Percentiles rank a stretch among this genome's conserved stretches.
These are phyloP conservation scores for Passiflora organensis DNA, from an alignment of 345 rosid genomes.

Conservation along the genomic window DNA sequence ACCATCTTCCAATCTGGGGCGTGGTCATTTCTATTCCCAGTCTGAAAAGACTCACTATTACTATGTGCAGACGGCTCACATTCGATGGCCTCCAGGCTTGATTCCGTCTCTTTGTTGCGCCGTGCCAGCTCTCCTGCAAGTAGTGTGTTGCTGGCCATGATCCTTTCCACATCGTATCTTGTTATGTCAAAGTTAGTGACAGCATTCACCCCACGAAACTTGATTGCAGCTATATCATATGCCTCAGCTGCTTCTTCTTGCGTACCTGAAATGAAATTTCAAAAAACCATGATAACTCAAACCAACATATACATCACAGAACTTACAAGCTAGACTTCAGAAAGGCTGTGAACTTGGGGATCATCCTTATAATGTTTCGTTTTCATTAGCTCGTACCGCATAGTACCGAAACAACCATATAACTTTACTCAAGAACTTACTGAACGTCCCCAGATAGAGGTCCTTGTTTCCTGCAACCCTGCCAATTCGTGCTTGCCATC, in stretches of 20 bases:
- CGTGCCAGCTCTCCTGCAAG: slow-evolving; percentile 68
- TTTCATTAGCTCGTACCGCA: slow-evolving; percentile 11
- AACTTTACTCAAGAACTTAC: slow-evolving; percentile 43
- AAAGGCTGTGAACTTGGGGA: too few species aligned
- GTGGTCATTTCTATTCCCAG: slow-evolving; percentile 16
- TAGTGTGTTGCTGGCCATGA: slow-evolving; percentile 64
- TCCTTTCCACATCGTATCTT: slow-evolving; percentile 68
- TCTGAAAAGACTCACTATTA: slow-evolving; percentile 15
- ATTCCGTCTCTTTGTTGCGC: slow-evolving; percentile 38
- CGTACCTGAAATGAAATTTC: slow-evolving; percentile 35
- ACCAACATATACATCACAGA: too few species aligned
- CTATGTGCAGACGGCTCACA: slow-evolving; percentile 11
- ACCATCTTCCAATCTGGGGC: slow-evolving; percentile 47
- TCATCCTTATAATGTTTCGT: too few species aligned
- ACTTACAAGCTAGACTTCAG: too few species aligned
- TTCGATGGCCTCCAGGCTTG: slow-evolving; percentile 19
- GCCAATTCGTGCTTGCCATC: slow-evolving; percentile 89
- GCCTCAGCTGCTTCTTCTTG: slow-evolving; percentile 93
- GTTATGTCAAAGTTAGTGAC: slow-evolving; percentile 76
- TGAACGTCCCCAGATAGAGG: slow-evolving; percentile 81
- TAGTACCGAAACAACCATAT: slow-evolving; percentile 22
- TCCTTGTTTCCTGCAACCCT: slow-evolving; percentile 88
- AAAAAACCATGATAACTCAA: not conserved
- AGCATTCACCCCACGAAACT: slow-evolving; percentile 71
- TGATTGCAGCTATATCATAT: slow-evolving; percentile 71